Conservation (phyloP, 768 basidiomycete species). For the Neoboletus magnificus region DNA sequence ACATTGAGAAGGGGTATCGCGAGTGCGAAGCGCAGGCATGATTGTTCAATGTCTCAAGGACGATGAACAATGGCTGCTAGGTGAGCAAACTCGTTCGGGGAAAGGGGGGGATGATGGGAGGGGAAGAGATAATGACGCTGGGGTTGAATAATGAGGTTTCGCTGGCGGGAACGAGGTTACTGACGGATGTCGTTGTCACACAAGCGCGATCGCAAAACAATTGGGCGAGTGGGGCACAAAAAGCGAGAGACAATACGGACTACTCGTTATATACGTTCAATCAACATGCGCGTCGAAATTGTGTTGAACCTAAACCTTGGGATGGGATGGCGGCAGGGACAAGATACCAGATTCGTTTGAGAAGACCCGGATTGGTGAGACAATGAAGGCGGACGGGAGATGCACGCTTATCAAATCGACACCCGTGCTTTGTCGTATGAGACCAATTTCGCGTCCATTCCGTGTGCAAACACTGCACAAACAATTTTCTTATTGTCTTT, state of each 20-base stretch:
- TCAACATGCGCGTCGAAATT: conserved; percentile 32
- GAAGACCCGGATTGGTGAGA: conserved; percentile 30
- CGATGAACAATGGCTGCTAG: conserved; percentile 33
- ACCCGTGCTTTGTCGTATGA: conserved; percentile 28
- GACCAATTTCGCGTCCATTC: conserved; percentile 41
- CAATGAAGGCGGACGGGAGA: conserved; percentile 30
- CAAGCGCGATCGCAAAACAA: conserved; percentile 51
- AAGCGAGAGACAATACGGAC: conserved; percentile 53
- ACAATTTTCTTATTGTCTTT: conserved; percentile 48
- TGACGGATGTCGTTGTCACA: conserved; percentile 51
- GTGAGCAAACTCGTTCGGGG: conserved; percentile 35
- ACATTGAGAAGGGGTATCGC: conserved; percentile 62
- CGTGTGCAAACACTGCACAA: conserved; percentile 39
- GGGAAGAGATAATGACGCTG: conserved; percentile 15
- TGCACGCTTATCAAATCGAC: conserved; percentile 31
- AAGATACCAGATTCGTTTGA: conserved; percentile 17
- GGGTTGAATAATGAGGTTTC: conserved; percentile 42
- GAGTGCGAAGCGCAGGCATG: conserved; percentile 80
- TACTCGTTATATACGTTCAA: conserved; percentile 51
- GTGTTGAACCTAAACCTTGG: conserved; percentile 34
- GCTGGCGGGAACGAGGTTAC: conserved; percentile 38
- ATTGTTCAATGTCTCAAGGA: conserved; percentile 35
- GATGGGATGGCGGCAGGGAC: conserved; percentile 19
- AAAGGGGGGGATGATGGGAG: conserved; percentile 31
- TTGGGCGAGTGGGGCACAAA: conserved; percentile 62